Evolutionary conservation across 192 early-diverging fungal species (phyloP), one percentile per base, ranked within the genome.

Genomic region (Kickxella alabastrina): DNA sequence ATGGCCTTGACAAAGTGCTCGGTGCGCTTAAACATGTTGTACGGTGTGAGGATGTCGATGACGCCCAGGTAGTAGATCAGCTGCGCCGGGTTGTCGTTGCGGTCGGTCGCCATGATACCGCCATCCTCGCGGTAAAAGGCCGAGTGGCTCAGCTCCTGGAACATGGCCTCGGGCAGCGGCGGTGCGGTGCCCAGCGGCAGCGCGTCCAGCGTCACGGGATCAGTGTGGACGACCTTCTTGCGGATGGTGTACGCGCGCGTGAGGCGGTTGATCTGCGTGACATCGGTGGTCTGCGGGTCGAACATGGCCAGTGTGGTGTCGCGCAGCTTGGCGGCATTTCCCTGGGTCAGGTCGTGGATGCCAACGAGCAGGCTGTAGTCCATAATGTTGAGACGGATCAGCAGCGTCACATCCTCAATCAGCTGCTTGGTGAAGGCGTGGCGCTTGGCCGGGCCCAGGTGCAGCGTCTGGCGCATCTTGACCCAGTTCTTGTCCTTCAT

Each of bases 401-500:
- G 65, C 38, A 98, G 68, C 65, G 80, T 76, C 14, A 95, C 90
- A 66, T 99, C 97, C 21, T 78, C 69, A 43, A 92, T 82, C 52
- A 94, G 74, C 78, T 99, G 97, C 37, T 83, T 80, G 26, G 92
- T 77, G 62, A 99, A 86, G 32, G 81, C 52, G n/a, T 65, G 65
- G 22, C 86, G 72, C 71, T 96, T 98, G 38, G 72, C 72, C 0
- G 92, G 88, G 2, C 93, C 93, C 23, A 99, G 65, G 48, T 88
- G 75, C 42, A 99, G 54, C 56, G 85, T 82, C 14, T 81, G 76
- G n/a, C 76, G 76, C 43, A 82, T 70, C 6, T 87, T 79, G 19
- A 90, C 53, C 93, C 93, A 99, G 75, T 99, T 99, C 52, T 90
- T 79, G 79, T 99, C 97, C 68, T 99, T 99, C 62, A 95, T 79